Evolutionary conservation across 306 rosid species (phyloP), one percentile per base, ranked within the genome.

Genomic region (Vigna reflexopilosa): DNA sequence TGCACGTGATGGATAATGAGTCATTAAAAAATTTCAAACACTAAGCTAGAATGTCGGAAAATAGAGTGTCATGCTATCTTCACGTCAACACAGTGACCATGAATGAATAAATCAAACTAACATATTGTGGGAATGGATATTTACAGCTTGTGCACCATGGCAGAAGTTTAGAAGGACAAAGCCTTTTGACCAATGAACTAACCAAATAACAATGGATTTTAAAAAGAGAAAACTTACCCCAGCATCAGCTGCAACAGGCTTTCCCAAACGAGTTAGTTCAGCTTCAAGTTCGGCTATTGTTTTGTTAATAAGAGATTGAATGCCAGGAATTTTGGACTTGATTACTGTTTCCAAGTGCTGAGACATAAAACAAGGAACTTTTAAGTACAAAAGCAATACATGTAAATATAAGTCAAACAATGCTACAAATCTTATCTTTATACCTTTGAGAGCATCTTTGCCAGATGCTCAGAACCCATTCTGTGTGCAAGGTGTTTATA

Each of bases 391-490:
- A 20, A 56, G 7, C 32, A 67, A 8, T 67, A 34, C 30, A 67
- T 71, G 72, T 72, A 47, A 26, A 24, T 71, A 72, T 72, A 47
- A 24, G 47, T 20, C 49, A 61, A 45, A 70, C 61, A 36, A 72
- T 62, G 77, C 17, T 6, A 56, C 47, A 83, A 45, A 54, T 62
- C 44, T 61, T 45, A 45, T 70, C 32, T 54, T 16, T 70, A 45
- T 81, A 94, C 98, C 98, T 91, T 92, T 12, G 98, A 94, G 80
- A 94, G 97, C 91, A 91, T 77, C 84, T 92, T 90, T 17, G 93
- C 98, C 24, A 94, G 90, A 88, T 94, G 94, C 87, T 94, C 97
- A 16, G 97, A 94, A n/a, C 98, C 98, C 98, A 94, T 94, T 83
- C 97, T 85, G 65, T 34, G 84, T 34, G 94, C 90, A 15, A 94